These are phyloP conservation scores for Petasospora fabianii DNA, from an alignment of 1,139 yeast genomes.

Conservation along the genomic window DNA sequence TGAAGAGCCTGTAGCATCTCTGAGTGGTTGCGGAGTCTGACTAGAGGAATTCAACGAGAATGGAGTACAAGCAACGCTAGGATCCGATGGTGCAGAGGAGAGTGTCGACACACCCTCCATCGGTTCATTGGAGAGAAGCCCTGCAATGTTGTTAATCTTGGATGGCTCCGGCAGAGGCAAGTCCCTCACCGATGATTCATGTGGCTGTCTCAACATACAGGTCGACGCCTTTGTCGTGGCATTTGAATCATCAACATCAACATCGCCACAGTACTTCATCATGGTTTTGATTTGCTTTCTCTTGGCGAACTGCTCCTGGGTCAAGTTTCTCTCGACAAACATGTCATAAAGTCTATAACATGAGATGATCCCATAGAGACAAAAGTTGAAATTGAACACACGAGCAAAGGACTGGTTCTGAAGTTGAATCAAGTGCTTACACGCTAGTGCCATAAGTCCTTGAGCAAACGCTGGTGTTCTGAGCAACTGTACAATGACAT, in stretches of 20 bases:
- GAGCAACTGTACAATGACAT: slow-evolving; percentile 11
- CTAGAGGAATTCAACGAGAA: too few species aligned
- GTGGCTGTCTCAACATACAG: too few species aligned
- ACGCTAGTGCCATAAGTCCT: slow-evolving; percentile 10
- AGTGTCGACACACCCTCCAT: too few species aligned
- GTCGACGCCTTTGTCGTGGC: too few species aligned
- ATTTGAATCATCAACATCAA: too few species aligned
- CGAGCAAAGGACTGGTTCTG: slow-evolving; percentile 9
- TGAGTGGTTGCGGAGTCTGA: neutral
- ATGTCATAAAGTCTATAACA: slow-evolving; percentile 10
- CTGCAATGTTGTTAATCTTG: too few species aligned
- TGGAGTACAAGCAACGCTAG: too few species aligned
- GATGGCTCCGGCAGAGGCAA: too few species aligned
- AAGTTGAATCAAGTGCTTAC: slow-evolving; percentile 10
- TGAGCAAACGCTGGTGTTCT: slow-evolving; percentile 18
- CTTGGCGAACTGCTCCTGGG: slow-evolving; percentile 12
- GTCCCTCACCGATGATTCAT: slow-evolving; percentile 1
- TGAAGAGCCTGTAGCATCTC: neutral
- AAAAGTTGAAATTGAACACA: slow-evolving; percentile 9
- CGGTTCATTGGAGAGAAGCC: too few species aligned
- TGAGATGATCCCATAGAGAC: slow-evolving; percentile 7
- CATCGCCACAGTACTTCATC: slow-evolving; percentile 2
- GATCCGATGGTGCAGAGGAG: too few species aligned
- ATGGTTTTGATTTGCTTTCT: slow-evolving; percentile 6
- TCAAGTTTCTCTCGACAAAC: slow-evolving; percentile 4